phyloP scores from a whole-genome alignment of 2,329 filamentous ascomycete species.

The Leptographium galeiforme region DNA sequence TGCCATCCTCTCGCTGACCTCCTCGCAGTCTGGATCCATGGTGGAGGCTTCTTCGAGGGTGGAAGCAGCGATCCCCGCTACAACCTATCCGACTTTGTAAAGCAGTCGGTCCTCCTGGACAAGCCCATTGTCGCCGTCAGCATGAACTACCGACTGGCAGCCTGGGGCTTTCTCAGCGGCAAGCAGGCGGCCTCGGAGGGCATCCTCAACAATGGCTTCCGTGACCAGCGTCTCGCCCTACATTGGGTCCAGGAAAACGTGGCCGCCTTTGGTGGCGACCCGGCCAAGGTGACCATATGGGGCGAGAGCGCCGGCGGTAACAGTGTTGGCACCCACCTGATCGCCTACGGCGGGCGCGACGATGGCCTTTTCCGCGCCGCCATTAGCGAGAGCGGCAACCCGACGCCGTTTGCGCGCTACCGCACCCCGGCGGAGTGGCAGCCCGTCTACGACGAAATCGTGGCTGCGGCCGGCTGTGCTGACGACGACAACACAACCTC shows the following conservation, averaged over 20 bases:
- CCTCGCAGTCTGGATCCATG: constrained; percentile 36
- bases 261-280: constrained; percentile 32
- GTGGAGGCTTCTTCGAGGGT: constrained; percentile 18
- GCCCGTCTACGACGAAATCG: constrained; percentile 10
- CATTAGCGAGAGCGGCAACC: constrained; percentile 22
- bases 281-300: constrained; percentile 34
- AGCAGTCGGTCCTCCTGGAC: constrained; percentile 25
- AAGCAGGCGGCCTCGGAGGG: constrained; percentile 27
- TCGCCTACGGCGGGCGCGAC: constrained; percentile 36
- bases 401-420: constrained; percentile 2
- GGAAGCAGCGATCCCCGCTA: constrained; percentile 34
- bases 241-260: constrained; percentile 39
- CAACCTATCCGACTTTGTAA: constrained; percentile 45
- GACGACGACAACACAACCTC: background rate
- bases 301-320: constrained; percentile 40
- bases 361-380: constrained; percentile 39
- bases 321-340: constrained; percentile 34
- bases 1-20: too few species aligned
- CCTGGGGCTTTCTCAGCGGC: constrained; percentile 39
- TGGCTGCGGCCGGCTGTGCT: constrained; percentile 2
- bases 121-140: constrained; percentile 31
- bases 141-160: constrained; percentile 31
- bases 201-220: constrained; percentile 35
- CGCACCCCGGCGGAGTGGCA: constrained; percentile 13
- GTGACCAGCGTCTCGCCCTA: constrained; percentile 35